These are phyloP conservation scores for Silene latifolia DNA, from an alignment of 148 eudicot genomes.

Conservation along the genomic window DNA sequence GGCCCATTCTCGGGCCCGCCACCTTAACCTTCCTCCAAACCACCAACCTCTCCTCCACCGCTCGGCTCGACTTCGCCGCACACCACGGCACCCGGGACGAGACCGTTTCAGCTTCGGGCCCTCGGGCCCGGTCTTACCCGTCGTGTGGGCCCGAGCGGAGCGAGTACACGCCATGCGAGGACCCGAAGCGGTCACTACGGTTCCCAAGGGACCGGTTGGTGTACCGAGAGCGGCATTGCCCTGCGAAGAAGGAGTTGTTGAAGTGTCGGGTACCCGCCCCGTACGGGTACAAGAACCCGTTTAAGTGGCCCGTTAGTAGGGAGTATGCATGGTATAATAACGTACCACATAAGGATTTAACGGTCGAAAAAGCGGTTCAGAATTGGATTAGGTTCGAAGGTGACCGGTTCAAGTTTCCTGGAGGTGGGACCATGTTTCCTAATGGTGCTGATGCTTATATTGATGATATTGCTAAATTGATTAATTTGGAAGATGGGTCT, in stretches of 20 bases:
- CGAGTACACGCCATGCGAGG: conserved; percentile 88
- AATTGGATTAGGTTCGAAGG: conserved; percentile 75
- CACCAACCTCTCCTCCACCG: background rate
- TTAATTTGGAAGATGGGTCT: conserved; percentile 60
- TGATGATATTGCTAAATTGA: conserved; percentile 58
- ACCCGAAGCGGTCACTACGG: conserved; percentile 41
- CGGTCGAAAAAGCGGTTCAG: conserved; percentile 81
- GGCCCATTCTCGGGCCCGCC: conserved; percentile 20
- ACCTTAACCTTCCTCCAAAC: conserved; percentile 7
- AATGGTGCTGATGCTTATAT: conserved; percentile 73
- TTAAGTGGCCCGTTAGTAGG: conserved; percentile 75
- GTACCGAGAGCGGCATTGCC: conserved; percentile 78
- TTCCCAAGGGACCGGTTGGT: conserved; percentile 37
- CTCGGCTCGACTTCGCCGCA: conserved; percentile 41
- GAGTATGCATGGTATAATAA: conserved; percentile 68
- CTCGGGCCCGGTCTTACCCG: conserved; percentile 27
- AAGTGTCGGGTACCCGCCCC: conserved; percentile 76
- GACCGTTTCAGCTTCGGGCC: conserved; percentile 1
- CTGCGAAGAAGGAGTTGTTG: conserved; percentile 38
- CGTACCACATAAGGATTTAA: conserved; percentile 68
- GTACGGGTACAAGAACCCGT: conserved; percentile 61
- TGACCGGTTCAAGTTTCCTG: conserved; percentile 75
- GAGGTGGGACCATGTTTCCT: conserved; percentile 89
- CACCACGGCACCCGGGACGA: conserved; percentile 40
- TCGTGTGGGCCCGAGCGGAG: conserved; percentile 36